Percentiles rank a stretch among this genome's conserved stretches.
These are phyloP conservation scores for Triticum urartu DNA, from an alignment of 176 grass and related monocot species.

Conservation along the genomic window DNA sequence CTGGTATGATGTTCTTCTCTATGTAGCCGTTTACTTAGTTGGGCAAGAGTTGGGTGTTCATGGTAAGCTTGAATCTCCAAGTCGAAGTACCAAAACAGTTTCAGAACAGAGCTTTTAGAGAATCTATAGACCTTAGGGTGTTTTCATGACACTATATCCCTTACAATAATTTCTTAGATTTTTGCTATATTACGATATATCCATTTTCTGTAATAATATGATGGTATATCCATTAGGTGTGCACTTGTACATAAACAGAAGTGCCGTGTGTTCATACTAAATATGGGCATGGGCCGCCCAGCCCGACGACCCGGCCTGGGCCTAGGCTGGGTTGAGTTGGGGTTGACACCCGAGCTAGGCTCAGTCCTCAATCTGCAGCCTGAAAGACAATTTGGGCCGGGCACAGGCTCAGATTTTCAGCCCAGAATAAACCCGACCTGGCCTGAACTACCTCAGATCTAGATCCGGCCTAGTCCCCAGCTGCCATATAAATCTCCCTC, in stretches of 20 bases:
- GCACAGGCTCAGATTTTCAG: not conserved
- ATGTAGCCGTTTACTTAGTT: constrained; percentile 14
- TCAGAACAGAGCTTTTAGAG: not conserved
- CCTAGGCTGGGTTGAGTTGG: too few relatives aligned
- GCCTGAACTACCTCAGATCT: not conserved
- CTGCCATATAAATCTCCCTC: too few relatives aligned
- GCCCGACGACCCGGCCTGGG: not conserved
- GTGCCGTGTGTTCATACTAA: not conserved
- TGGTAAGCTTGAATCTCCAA: constrained; percentile 7
- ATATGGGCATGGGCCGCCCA: not conserved
- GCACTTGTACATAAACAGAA: not conserved
- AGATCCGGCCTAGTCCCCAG: too few relatives aligned
- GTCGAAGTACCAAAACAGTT: not conserved
- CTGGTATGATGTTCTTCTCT: not conserved
- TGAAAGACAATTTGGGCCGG: not conserved
- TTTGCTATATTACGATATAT: constrained; percentile 1
- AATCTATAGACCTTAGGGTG: not conserved
- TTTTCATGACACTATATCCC: constrained; percentile 8
- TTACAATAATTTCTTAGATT: not conserved
- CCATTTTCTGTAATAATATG: not conserved
- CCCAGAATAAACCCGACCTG: not conserved
- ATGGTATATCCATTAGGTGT: not conserved
- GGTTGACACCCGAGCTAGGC: not conserved
- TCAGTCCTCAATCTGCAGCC: not conserved
- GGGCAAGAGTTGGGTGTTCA: constrained; percentile 9